A percentile compares a stretch with the other conserved stretches of the same genome.
Evolutionary conservation across 768 basidiomycete species (phyloP).

Genomic region (Cystofilobasidium ferigula): DNA sequence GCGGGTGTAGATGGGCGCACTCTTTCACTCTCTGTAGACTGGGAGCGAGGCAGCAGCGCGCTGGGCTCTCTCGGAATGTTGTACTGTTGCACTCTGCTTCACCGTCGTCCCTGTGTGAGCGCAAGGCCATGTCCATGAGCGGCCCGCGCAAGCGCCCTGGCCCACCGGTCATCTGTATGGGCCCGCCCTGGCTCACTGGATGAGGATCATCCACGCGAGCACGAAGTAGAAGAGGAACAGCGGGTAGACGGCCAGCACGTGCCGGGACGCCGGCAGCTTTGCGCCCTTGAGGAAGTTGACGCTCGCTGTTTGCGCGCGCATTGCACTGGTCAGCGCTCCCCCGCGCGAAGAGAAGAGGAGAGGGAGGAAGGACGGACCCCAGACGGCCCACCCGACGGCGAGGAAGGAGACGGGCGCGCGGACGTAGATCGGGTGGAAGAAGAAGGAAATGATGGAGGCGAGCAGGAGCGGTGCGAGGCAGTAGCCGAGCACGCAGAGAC

Average conservation of each 20-base stretch:
- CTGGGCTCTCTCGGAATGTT: too few relatives aligned
- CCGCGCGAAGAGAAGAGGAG: not conserved
- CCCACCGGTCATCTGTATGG: too few relatives aligned
- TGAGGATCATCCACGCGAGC: slow-evolving; percentile 26
- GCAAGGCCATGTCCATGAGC: too few relatives aligned
- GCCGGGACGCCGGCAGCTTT: slow-evolving; percentile 9
- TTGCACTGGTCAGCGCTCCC: not conserved
- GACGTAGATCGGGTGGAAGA: slow-evolving; percentile 23
- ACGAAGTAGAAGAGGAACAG: slow-evolving; percentile 25
- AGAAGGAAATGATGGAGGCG: slow-evolving; percentile 25
- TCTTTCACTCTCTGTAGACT: too few relatives aligned
- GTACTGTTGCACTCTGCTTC: too few relatives aligned
- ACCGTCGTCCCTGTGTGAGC: too few relatives aligned
- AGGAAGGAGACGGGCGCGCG: slow-evolving; percentile 19
- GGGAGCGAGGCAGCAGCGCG: too few relatives aligned
- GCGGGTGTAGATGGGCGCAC: not conserved
- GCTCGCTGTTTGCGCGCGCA: not conserved
- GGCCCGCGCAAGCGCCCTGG: too few relatives aligned
- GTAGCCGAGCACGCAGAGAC: slow-evolving; percentile 26
- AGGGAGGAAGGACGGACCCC: slow-evolving; percentile 11
- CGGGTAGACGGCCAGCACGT: slow-evolving; percentile 22
- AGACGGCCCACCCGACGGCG: slow-evolving; percentile 20
- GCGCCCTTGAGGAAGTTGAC: slow-evolving; percentile 24
- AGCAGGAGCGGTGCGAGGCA: slow-evolving; percentile 24
- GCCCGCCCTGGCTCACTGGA: slow-evolving; percentile 18